Base-by-base conservation (phyloP, 345 rosid species). In the Eucalyptus fibrosa region DNA sequence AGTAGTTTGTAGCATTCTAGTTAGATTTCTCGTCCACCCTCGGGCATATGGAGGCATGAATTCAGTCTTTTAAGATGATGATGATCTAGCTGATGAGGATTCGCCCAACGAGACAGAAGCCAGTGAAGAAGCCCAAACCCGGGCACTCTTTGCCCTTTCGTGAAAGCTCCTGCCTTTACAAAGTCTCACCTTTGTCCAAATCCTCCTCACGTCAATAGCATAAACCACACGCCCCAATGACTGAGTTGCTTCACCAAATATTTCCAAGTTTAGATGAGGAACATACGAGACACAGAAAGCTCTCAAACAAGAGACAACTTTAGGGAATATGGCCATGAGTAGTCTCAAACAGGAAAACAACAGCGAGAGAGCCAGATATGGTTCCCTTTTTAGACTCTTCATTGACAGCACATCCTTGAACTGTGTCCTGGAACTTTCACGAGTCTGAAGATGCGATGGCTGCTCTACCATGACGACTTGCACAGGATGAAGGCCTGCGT, bases 51-150 rank as follows among this genome's bases (percentile, higher is more conserved):
- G 87, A 55, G 72, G 69, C 86, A 56, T 50, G 34, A 69, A 81
- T 89, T 65, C 92, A 90, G 9, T 26, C 9, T 77, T 77, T 77
- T 40, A 77, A 37, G 47, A 91, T 32, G 92, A 89, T 86, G 91
- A 93, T 86, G 93, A 93, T 85, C 96, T 93, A 86, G 94, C 94
- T 10, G 98, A 93, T 26, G 97, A 95, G 88, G 97, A 92, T 93
- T 95, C 93, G 13, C 98, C 98, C 91, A 97, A 90, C 12, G 98
- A 94, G 88, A 97, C 98, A 13, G 99, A 97, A 19, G 99, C 98
- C 40, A 97, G 92, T 12, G 99, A 97, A 37, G 98, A 96, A 80
- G 98, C 98, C 99, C 98, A 97, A n/a, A 95, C 99, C 86, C 92
- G 94, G 37, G 96, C 98, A 69, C 92, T 97, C 92, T 90, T 97